A percentile compares a stretch with the other conserved stretches of the same genome.
Evolutionary conservation across 2,329 filamentous ascomycete species (phyloP).

Genomic region (Epichloe gansuensis): DNA sequence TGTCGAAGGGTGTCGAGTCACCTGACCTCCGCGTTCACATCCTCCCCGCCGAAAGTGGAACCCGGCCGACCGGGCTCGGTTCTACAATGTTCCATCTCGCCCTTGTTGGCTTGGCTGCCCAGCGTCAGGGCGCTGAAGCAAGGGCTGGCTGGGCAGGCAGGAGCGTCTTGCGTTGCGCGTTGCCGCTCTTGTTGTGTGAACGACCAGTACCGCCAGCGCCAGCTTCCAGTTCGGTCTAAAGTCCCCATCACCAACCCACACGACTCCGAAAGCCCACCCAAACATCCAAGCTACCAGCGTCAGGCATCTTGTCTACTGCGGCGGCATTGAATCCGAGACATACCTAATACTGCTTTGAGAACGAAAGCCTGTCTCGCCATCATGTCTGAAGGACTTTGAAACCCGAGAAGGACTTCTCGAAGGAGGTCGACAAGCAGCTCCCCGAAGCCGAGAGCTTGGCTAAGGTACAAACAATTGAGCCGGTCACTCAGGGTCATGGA

Average conservation of each 20-base stretch:
- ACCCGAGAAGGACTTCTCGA: constrained; percentile 97
- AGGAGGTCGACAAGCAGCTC: constrained; percentile 86
- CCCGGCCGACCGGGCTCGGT: not conserved
- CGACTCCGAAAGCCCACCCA: not conserved
- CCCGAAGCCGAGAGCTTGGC: constrained; percentile 84
- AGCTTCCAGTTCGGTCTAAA: constrained; percentile 11
- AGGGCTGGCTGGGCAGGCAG: constrained; percentile 18
- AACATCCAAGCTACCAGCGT: not conserved
- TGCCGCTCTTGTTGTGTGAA: constrained; percentile 15
- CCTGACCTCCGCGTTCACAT: not conserved
- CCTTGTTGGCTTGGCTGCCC: constrained; percentile 11
- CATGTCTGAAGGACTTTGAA: constrained; percentile 81
- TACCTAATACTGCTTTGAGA: not conserved
- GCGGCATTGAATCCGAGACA: not conserved
- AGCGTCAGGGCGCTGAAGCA: constrained; percentile 1
- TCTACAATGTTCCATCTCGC: constrained; percentile 22
- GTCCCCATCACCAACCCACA: constrained; percentile 9
- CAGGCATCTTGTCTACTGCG: not conserved
- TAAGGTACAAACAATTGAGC: constrained; percentile 41
- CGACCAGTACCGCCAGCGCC: constrained; percentile 12
- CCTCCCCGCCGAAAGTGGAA: not conserved
- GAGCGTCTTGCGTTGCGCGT: constrained; percentile 23
- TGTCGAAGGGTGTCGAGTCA: not conserved
- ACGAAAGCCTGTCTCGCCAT: constrained; percentile 9
- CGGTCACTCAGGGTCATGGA: constrained; percentile 22